Conservation (phyloP, 495 filamentous ascomycete species). For the Neurospora tetraspora region DNA sequence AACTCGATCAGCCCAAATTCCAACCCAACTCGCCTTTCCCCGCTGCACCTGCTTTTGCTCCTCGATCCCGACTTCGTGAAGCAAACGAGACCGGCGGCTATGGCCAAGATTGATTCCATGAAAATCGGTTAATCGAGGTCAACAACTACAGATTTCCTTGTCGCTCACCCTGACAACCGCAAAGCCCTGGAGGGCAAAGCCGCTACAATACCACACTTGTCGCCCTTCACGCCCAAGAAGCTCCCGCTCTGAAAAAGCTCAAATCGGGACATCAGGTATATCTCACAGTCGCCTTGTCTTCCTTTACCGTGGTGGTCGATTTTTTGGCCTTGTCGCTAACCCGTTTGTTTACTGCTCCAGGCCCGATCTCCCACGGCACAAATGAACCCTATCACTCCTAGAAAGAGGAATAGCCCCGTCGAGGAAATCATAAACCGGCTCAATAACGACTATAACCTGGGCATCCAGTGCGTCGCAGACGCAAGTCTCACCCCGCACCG, state of each 20-base stretch:
- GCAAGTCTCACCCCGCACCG: conserved; percentile 6
- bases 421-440: conserved; percentile 6
- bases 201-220: neutral
- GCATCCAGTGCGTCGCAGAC: conserved; percentile 9
- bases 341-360: neutral
- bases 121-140: neutral
- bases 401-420: conserved; percentile 5
- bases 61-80: neutral
- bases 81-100: neutral
- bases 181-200: neutral
- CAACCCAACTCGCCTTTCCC: neutral
- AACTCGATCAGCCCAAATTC: neutral
- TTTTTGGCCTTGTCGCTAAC: neutral
- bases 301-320: neutral
- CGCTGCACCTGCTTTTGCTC: neutral
- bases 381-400: conserved; percentile 8
- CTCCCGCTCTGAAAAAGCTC: neutral
- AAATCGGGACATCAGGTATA: neutral
- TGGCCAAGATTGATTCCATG: neutral
- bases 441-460: conserved; percentile 17
- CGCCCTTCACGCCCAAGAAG: neutral
- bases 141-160: neutral
- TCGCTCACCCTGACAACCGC: neutral
- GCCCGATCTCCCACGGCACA: neutral
- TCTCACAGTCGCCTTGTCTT: neutral